A percentile compares a stretch with the other conserved stretches of the same genome.
phyloP scores from a whole-genome alignment of 768 basidiomycete genomes.

The Agaricus subrufescens region DNA sequence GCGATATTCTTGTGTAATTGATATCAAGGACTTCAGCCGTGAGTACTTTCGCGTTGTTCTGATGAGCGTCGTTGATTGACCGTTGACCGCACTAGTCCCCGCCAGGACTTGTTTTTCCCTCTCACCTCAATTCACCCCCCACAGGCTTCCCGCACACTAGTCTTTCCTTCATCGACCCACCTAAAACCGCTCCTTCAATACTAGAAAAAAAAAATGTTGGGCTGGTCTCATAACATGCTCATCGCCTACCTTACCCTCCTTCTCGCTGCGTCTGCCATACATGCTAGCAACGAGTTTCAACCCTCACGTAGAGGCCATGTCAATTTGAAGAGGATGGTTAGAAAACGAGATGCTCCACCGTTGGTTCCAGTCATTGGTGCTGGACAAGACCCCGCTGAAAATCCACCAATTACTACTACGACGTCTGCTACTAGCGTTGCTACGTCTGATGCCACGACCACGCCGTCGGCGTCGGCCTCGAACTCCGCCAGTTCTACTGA shows the following conservation, averaged over 20 bases:
- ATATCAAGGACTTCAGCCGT: constrained; percentile 5
- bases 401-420: constrained; percentile 11
- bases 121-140: constrained; percentile 10
- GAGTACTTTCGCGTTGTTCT: neutral
- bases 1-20: neutral
- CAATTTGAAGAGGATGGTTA: constrained; percentile 60
- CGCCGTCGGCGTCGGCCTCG: neutral
- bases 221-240: constrained; percentile 37
- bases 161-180: constrained; percentile 25
- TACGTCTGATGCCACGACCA: neutral
- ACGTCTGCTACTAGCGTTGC: constrained; percentile 3
- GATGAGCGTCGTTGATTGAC: constrained; percentile 8
- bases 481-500: neutral
- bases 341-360: constrained; percentile 35
- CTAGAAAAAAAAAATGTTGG: constrained; percentile 4
- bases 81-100: constrained; percentile 8
- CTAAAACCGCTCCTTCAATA: neutral
- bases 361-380: constrained; percentile 29
- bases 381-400: constrained; percentile 19
- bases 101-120: constrained; percentile 7
- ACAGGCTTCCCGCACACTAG: constrained; percentile 46
- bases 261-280: constrained; percentile 41
- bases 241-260: constrained; percentile 55
- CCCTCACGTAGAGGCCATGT: constrained; percentile 50
- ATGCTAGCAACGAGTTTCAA: constrained; percentile 37